Percentiles rank a stretch among this genome's conserved stretches.
phyloP scores from a whole-genome alignment of 805 yeast species.

The Millerozyma miso region DNA sequence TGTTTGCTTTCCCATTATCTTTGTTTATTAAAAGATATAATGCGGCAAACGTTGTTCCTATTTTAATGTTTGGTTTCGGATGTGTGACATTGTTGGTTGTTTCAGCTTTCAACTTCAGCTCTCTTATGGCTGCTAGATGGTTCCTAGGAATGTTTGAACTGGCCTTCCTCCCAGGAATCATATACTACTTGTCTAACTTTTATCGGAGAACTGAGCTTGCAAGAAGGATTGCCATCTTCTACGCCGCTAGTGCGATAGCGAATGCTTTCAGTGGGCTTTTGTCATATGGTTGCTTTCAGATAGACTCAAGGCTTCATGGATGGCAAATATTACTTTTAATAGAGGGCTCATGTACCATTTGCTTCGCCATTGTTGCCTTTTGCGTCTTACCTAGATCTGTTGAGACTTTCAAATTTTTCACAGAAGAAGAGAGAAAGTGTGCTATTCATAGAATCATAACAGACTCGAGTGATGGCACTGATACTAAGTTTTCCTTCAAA shows the following conservation, averaged over 20 bases:
- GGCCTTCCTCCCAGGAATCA: constrained; percentile 37
- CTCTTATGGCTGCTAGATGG: constrained; percentile 31
- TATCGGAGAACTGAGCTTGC: constrained; percentile 37
- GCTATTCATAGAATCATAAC: constrained; percentile 37
- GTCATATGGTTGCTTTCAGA: constrained; percentile 33
- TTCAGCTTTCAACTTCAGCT: constrained; percentile 37
- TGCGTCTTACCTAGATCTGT: constrained; percentile 35
- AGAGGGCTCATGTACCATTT: constrained; percentile 41
- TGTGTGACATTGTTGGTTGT: constrained; percentile 34
- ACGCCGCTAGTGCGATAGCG: constrained; percentile 30
- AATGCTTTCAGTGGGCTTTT: constrained; percentile 37
- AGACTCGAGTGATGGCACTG: constrained; percentile 43
- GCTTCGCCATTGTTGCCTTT: constrained; percentile 28
- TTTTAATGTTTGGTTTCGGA: constrained; percentile 44
- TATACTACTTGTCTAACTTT: constrained; percentile 32
- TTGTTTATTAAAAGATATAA: constrained; percentile 37
- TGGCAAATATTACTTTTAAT: constrained; percentile 47
- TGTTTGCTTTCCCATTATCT: constrained; percentile 42
- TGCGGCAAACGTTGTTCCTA: constrained; percentile 27
- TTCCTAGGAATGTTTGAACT: constrained; percentile 35
- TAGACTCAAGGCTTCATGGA: constrained; percentile 32
- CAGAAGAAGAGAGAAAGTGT: constrained; percentile 36
- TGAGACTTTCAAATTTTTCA: constrained; percentile 30
- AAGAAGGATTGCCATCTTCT: constrained; percentile 31
- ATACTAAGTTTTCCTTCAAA: constrained; percentile 28